phyloP scores from a whole-genome alignment of 2,329 filamentous ascomycete species.

The Dactylellina haptotyla region DNA sequence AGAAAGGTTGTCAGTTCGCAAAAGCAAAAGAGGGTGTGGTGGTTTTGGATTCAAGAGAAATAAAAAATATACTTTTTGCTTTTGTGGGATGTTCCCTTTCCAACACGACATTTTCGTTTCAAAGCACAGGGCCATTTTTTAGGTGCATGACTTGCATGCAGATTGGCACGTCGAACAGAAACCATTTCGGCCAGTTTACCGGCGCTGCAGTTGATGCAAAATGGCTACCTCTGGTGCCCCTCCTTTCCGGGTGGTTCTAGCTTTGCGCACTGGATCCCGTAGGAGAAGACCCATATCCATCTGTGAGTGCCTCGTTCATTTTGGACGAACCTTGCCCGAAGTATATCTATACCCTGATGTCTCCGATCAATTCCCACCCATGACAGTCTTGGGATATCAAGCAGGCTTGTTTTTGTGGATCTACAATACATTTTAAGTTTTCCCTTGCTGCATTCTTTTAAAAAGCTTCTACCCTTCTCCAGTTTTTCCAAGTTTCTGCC shows the following conservation, averaged over 20 bases:
- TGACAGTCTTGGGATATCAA: conserved; percentile 25
- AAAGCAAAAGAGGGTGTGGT: conserved; percentile 38
- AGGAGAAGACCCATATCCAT: conserved; percentile 18
- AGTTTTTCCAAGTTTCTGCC: conserved; percentile 26
- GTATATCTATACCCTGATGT: conserved; percentile 53
- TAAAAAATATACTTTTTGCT: conserved; percentile 22
- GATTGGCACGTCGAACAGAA: conserved; percentile 26
- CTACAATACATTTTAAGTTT: conserved; percentile 43
- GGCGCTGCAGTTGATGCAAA: conserved; percentile 15
- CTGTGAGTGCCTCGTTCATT: conserved; percentile 11
- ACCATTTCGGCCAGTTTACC: conserved; percentile 37
- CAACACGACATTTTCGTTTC: conserved; percentile 43
- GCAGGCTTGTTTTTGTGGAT: conserved; percentile 47
- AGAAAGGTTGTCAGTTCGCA: neutral
- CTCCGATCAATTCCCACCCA: conserved; percentile 30
- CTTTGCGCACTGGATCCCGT: conserved; percentile 17
- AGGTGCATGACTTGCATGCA: conserved; percentile 44
- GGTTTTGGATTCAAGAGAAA: conserved; percentile 20
- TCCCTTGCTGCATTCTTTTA: conserved; percentile 41
- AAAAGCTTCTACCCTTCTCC: conserved; percentile 21
- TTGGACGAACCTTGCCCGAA: conserved; percentile 45
- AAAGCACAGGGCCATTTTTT: conserved; percentile 18
- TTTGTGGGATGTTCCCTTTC: conserved; percentile 30
- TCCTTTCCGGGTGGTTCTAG: conserved; percentile 12
- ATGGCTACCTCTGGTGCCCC: neutral